Conservation (phyloP, 305 asterid genomes). For the Rubia balearica region DNA sequence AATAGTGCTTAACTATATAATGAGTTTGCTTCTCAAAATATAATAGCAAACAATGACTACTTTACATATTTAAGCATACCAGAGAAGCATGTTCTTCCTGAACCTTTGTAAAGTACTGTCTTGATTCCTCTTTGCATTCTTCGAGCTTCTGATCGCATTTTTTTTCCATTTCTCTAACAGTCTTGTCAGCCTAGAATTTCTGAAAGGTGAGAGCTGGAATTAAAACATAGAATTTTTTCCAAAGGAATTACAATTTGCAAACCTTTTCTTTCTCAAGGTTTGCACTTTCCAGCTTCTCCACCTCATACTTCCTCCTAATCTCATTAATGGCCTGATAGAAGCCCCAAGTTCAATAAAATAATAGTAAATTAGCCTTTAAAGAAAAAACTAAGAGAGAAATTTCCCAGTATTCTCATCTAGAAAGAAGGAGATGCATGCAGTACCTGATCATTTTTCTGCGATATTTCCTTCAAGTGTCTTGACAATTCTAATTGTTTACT, state of each 20-base stretch:
- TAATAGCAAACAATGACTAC: background rate
- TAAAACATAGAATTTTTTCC: slow-evolving; percentile 14
- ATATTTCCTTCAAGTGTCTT: slow-evolving; percentile 87
- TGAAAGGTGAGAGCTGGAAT: slow-evolving; percentile 19
- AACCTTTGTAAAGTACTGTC: slow-evolving; percentile 47
- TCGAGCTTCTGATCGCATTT: slow-evolving; percentile 53
- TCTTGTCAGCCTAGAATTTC: slow-evolving; percentile 59
- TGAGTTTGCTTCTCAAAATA: background rate
- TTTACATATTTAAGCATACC: slow-evolving; percentile 36
- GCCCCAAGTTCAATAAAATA: slow-evolving; percentile 26
- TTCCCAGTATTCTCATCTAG: background rate
- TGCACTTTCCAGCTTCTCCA: slow-evolving; percentile 70
- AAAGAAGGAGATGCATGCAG: slow-evolving; percentile 13
- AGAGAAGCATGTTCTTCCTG: slow-evolving; percentile 72
- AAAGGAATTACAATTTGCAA: slow-evolving; percentile 20
- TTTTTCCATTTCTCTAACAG: slow-evolving; percentile 54
- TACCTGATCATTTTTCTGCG: slow-evolving; percentile 93
- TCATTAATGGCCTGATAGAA: slow-evolving; percentile 78
- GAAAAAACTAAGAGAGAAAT: background rate
- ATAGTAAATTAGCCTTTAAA: slow-evolving; percentile 11
- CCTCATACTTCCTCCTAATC: slow-evolving; percentile 75
- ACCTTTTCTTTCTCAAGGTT: slow-evolving; percentile 88
- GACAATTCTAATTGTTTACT: slow-evolving; percentile 83
- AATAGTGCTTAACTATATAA: background rate
- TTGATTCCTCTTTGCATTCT: slow-evolving; percentile 63